A percentile compares a stretch with the other conserved stretches of the same genome.
These are phyloP conservation scores for Dendrocalamus latiflorus DNA, from an alignment of 202 grass and related monocot species.

Conservation along the genomic window DNA sequence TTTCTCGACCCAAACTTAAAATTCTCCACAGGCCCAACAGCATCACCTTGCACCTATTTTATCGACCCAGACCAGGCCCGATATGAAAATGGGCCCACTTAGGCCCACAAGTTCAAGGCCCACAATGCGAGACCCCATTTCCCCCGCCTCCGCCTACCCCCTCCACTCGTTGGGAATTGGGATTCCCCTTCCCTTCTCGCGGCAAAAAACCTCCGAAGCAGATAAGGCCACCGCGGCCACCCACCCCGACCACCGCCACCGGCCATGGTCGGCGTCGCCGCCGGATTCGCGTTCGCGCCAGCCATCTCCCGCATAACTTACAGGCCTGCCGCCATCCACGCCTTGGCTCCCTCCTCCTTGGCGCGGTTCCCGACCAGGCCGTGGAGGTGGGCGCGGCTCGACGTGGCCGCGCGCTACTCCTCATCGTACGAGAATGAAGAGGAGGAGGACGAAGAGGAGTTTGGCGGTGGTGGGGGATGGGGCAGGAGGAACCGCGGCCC, in stretches of 20 bases:
- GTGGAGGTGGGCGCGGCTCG: slow-evolving; percentile 7
- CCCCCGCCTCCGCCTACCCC: neutral
- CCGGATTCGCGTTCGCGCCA: slow-evolving; percentile 37
- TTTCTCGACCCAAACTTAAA: no score
- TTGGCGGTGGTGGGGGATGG: slow-evolving; percentile 16
- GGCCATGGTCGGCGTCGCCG: slow-evolving; percentile 55
- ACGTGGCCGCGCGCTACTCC: slow-evolving; percentile 52
- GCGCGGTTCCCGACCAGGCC: slow-evolving; percentile 1
- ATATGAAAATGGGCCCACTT: no score
- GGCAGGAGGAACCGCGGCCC: slow-evolving; percentile 33
- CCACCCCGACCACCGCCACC: neutral
- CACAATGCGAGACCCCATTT: neutral
- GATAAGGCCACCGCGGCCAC: slow-evolving; percentile 37
- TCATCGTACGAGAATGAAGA: slow-evolving; percentile 34
- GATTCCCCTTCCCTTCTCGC: neutral
- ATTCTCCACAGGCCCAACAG: no score
- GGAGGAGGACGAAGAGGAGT: slow-evolving; percentile 24
- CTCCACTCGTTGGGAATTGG: slow-evolving; percentile 50
- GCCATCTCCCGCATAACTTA: neutral
- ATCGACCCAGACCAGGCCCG: no score
- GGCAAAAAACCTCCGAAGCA: slow-evolving; percentile 42
- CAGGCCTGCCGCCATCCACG: neutral
- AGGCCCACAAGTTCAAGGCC: neutral
- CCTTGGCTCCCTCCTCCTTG: neutral
- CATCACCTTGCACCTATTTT: no score